Conservation (phyloP, 768 basidiomycete species). For the Lyophyllum shimeji region DNA sequence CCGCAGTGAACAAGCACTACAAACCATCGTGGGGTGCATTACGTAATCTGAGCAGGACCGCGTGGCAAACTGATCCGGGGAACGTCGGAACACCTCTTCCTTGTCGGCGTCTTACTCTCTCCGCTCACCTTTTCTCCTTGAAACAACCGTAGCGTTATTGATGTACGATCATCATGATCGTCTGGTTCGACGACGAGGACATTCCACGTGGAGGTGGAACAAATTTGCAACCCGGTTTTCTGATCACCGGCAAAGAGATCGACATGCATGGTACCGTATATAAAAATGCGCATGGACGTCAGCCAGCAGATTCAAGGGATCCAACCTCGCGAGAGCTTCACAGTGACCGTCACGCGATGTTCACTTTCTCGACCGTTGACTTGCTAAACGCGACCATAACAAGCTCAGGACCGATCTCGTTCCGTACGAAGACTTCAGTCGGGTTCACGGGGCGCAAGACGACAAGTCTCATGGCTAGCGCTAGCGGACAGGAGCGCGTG, state of each 20-base stretch:
- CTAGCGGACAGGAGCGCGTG: background rate
- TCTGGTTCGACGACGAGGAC: background rate
- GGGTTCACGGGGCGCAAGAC: conserved; percentile 9
- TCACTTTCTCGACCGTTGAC: conserved; percentile 2
- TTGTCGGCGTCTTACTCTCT: background rate
- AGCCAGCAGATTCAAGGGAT: background rate
- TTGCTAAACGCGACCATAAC: conserved; percentile 5
- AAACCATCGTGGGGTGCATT: background rate
- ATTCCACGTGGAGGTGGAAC: background rate
- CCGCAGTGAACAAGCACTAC: background rate
- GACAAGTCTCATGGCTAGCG: conserved; percentile 3
- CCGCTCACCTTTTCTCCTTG: background rate
- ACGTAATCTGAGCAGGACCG: background rate
- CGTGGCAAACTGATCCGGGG: background rate
- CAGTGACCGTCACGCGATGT: background rate
- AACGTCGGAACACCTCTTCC: background rate
- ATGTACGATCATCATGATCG: background rate
- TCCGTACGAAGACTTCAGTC: conserved; percentile 6
- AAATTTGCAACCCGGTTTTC: background rate
- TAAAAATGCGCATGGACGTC: background rate
- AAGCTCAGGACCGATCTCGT: background rate
- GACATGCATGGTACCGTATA: background rate
- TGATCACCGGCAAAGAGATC: background rate
- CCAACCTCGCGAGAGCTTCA: background rate
- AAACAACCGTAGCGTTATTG: background rate